Conservation (phyloP, 2,329 filamentous ascomycete species). For the Myriosclerotinia duriaeana region DNA sequence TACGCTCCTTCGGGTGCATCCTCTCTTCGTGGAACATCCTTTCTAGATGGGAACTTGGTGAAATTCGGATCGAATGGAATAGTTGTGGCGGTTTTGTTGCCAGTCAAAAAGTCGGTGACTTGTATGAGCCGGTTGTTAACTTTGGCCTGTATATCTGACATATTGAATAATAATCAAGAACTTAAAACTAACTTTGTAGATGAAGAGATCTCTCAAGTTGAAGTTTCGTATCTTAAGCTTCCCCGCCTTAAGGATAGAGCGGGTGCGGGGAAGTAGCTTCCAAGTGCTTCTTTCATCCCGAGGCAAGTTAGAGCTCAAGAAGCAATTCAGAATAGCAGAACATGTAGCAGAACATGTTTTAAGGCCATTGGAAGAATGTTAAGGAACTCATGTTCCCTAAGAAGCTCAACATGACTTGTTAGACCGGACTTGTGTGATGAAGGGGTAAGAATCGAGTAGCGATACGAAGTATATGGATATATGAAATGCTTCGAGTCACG, state of each 20-base stretch:
- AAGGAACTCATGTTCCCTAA: neutral
- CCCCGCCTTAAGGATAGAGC: neutral
- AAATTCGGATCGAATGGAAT: constrained; percentile 39
- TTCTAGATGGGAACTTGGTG: constrained; percentile 37
- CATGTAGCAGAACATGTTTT: too few species aligned
- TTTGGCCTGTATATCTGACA: constrained; percentile 28
- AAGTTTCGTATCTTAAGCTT: neutral
- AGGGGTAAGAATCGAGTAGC: neutral
- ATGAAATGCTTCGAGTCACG: too few species aligned
- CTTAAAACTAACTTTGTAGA: neutral
- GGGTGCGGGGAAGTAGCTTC: neutral
- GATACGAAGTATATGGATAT: too few species aligned
- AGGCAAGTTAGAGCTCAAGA: neutral
- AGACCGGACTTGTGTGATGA: neutral
- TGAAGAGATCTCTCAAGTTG: neutral
- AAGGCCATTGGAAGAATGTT: too few species aligned
- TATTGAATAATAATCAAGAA: constrained; percentile 16
- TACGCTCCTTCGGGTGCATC: constrained; percentile 38
- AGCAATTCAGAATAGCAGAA: too few species aligned
- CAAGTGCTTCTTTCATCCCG: neutral
- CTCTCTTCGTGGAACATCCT: constrained; percentile 36
- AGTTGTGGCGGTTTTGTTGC: constrained; percentile 32
- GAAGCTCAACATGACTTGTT: neutral
- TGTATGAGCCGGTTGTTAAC: constrained; percentile 33
- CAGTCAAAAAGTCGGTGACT: constrained; percentile 35